Conservation (phyloP, 2,329 filamentous ascomycete species). For the Epichloe gansuensis region DNA sequence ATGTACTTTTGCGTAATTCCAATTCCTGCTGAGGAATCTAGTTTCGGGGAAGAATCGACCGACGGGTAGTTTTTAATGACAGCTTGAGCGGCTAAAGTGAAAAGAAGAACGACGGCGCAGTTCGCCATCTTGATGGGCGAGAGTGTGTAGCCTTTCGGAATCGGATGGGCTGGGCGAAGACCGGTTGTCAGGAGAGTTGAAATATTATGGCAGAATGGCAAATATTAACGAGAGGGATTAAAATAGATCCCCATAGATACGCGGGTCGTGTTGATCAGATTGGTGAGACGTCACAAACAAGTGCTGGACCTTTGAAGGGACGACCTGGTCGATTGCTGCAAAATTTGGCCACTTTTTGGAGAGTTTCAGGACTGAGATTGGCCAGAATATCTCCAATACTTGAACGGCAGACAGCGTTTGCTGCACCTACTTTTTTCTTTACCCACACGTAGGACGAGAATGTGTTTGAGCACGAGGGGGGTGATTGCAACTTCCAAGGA, state of each 20-base stretch:
- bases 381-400: neutral
- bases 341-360: neutral
- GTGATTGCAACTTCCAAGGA: neutral
- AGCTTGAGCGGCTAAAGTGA: neutral
- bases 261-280: neutral
- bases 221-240: neutral
- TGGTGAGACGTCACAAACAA: neutral
- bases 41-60: neutral
- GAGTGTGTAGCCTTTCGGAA: neutral
- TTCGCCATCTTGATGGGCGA: neutral
- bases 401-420: neutral
- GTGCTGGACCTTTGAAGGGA: neutral
- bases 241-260: neutral
- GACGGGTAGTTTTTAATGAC: neutral
- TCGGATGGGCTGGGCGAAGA: neutral
- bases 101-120: neutral
- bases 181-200: neutral
- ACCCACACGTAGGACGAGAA: neutral
- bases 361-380: neutral
- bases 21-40: neutral
- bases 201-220: neutral
- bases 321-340: neutral
- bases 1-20: conserved; percentile 14
- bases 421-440: neutral
- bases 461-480: neutral